These are phyloP conservation scores for Beauveria sp. DNA, from an alignment of 2,329 filamentous ascomycete species.

Conservation along the genomic window DNA sequence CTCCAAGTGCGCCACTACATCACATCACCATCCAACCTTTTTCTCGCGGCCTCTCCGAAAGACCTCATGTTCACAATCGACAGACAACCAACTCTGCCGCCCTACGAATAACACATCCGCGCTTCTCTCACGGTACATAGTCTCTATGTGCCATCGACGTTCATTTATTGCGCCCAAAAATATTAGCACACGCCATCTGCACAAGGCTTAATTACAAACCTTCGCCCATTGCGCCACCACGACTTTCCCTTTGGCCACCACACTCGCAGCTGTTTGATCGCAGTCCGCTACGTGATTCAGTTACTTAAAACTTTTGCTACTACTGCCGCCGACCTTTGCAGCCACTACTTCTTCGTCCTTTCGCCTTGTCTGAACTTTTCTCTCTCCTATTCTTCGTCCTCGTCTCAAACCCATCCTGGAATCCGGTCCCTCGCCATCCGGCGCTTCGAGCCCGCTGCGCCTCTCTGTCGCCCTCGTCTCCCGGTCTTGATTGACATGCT, in stretches of 20 bases:
- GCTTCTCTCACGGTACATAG: background rate
- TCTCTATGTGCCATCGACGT: background rate
- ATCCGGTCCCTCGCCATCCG: background rate
- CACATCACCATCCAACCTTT: background rate
- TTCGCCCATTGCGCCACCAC: background rate
- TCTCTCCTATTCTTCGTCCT: background rate
- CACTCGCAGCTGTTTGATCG: background rate
- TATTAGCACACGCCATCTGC: background rate
- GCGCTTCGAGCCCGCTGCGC: background rate
- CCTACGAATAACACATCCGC: background rate
- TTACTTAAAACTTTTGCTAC: background rate
- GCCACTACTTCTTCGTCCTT: background rate
- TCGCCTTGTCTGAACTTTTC: background rate
- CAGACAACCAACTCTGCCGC: background rate
- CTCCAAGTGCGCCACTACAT: no score
- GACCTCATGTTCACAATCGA: constrained; percentile 2
- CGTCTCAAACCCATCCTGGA: background rate
- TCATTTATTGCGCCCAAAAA: background rate
- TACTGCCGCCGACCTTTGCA: no score
- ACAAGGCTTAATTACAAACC: background rate
- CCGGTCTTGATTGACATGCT: constrained; percentile 7
- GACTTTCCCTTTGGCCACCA: background rate
- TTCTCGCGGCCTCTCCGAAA: background rate
- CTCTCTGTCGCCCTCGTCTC: background rate
- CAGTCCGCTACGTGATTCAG: background rate